A percentile compares a stretch with the other conserved stretches of the same genome.
These are phyloP conservation scores for Alternaria alternata DNA, from an alignment of 2,329 filamentous ascomycete genomes.

Conservation along the genomic window DNA sequence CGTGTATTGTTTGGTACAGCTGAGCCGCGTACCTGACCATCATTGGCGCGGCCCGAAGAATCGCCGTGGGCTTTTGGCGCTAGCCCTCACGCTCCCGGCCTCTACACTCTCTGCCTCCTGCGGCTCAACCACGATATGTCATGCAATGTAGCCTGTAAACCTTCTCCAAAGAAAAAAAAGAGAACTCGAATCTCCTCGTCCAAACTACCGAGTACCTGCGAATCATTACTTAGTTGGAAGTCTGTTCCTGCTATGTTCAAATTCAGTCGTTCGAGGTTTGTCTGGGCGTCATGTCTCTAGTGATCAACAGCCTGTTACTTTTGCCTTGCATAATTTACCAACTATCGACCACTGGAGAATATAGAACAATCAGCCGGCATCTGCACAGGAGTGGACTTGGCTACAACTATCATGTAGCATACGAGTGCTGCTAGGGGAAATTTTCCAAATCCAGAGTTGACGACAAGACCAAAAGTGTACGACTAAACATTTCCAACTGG, in stretches of 20 bases:
- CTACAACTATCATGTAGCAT: neutral
- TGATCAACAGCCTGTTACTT: too few relatives aligned
- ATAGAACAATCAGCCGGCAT: neutral
- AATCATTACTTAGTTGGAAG: neutral
- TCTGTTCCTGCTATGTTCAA: neutral
- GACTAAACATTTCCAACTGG: neutral
- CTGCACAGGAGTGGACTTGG: neutral
- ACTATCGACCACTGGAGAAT: neutral
- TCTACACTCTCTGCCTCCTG: too few relatives aligned
- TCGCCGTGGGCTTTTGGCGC: conserved; percentile 5
- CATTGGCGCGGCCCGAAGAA: conserved; percentile 14
- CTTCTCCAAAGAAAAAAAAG: neutral
- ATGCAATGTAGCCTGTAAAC: neutral
- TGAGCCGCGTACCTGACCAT: conserved; percentile 17
- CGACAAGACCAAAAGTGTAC: too few relatives aligned
- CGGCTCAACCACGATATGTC: neutral
- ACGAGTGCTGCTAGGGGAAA: neutral
- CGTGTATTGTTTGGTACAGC: conserved; percentile 5
- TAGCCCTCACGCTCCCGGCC: neutral
- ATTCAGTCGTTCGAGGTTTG: neutral
- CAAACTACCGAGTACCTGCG: neutral
- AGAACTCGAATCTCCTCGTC: neutral
- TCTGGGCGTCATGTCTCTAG: too few relatives aligned
- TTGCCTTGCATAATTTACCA: too few relatives aligned
- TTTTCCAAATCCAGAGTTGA: too few relatives aligned